Base-by-base conservation (phyloP, 2,329 filamentous ascomycete genomes). In the Fusarium sp. region DNA sequence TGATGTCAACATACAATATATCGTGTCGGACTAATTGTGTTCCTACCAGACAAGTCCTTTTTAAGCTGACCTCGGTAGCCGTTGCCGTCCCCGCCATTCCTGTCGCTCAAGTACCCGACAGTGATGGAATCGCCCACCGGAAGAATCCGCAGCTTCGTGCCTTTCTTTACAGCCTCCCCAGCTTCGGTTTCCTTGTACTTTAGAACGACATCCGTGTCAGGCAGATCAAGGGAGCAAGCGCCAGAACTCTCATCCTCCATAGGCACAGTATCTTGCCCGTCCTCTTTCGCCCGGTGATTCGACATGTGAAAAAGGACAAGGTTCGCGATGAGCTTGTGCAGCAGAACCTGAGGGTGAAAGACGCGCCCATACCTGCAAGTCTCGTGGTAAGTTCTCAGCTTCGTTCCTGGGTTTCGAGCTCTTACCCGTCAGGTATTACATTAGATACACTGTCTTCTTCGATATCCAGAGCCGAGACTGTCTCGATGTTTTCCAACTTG, bases 91-190 rank as follows among this genome's bases (percentile, higher is more conserved):
- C 66, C 66, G 1, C 59, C 65, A 2, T 71, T 52, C 7, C n/a
- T 47, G 11, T 70, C 57, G 3, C 69, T 69, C 2, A 69, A 16
- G 4, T 45, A 73, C 1, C 70, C 71, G 2, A 68, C 69, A 0
- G 66, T 73, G 11, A 70, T 73, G 4, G 71, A 73, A 7, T 70
- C 71, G 0, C 71, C 71, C 0, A 65, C 70, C 1, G 63, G 54
- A 1, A 70, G 70, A 4, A 73, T 70, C 0, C 61, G 31, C 1
- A 73, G 50, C 18, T 70, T 36, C 2, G 36, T 60, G 0, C 42
- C 63, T 2, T 58, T 57, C 14, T 70, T 69, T n/a, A 69, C 65
- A 13, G 59, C 4, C 25, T 68, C n/a, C 6, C 70, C 45, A 14
- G 45, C 45, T 50, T 40, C 0, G 6, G 9, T 45, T 11, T 63